Conservation (phyloP, 2,329 filamentous ascomycete species). For the Pseudogymnoascus sp. region DNA sequence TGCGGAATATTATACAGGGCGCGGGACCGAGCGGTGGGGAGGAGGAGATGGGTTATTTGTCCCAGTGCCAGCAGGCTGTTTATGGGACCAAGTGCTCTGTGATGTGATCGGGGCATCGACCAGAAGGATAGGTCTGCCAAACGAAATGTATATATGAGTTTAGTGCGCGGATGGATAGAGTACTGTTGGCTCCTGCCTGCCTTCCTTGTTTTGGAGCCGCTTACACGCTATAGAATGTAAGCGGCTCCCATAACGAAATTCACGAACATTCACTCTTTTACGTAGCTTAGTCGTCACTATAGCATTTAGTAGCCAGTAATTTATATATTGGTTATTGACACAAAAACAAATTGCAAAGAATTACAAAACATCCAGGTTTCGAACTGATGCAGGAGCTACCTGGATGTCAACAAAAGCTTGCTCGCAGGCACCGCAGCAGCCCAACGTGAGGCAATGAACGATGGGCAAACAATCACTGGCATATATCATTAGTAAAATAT, state of each 20-base stretch:
- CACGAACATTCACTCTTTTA: not conserved
- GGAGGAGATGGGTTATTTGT: constrained; percentile 72
- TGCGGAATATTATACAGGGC: constrained; percentile 46
- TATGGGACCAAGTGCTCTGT: constrained; percentile 34
- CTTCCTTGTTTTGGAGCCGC: not conserved
- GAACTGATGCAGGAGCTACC: not conserved
- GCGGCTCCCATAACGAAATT: not conserved
- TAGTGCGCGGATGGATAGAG: not conserved
- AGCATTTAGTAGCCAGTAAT: not conserved
- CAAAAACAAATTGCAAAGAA: not conserved
- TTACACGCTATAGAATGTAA: not conserved
- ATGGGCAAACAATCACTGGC: not conserved
- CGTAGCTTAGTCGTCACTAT: not conserved
- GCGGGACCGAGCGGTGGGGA: constrained; percentile 41
- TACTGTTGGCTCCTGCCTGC: not conserved
- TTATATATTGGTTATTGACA: not conserved
- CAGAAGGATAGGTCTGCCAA: not conserved
- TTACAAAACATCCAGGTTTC: not conserved
- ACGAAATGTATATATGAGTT: not conserved
- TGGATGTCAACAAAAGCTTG: not conserved
- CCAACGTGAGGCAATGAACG: not conserved
- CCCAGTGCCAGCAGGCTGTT: constrained; percentile 43
- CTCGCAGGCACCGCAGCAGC: not conserved
- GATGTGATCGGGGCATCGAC: constrained; percentile 33
- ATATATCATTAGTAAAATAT: not conserved